Evolutionary conservation across 805 yeast genomes (phyloP).

Genomic region (Sungouiella blattae): DNA sequence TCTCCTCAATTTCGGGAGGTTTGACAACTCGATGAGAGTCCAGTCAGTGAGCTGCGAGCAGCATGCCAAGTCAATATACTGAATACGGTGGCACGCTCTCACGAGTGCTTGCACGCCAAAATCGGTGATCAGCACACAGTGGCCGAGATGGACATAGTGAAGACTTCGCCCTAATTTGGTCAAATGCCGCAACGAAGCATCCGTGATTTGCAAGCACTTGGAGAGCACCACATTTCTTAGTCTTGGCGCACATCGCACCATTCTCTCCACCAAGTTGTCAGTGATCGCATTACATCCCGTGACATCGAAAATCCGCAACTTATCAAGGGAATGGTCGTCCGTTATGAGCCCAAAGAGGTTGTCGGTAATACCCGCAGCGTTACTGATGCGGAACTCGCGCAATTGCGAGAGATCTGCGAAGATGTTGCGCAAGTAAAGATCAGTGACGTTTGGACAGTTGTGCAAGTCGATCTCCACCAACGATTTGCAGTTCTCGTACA

Average conservation of each 20-base stretch:
- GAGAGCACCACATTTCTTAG: slow-evolving; percentile 84
- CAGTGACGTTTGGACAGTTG: slow-evolving; percentile 70
- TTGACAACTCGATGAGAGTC: slow-evolving; percentile 71
- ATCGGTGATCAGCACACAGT: slow-evolving; percentile 88
- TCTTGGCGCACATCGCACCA: slow-evolving; percentile 77
- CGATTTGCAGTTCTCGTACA: slow-evolving; percentile 70
- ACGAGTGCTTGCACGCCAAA: slow-evolving; percentile 75
- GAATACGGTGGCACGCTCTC: slow-evolving; percentile 76
- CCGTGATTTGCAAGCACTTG: slow-evolving; percentile 85
- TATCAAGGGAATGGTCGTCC: slow-evolving; percentile 48
- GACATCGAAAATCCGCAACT: slow-evolving; percentile 76
- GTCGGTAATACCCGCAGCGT: slow-evolving; percentile 67
- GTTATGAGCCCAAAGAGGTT: slow-evolving; percentile 56
- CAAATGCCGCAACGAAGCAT: slow-evolving; percentile 68
- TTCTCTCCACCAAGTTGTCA: slow-evolving; percentile 69
- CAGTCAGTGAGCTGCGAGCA: slow-evolving; percentile 85
- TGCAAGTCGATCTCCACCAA: slow-evolving; percentile 89
- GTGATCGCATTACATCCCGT: slow-evolving; percentile 80
- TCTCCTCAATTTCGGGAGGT: slow-evolving; percentile 75
- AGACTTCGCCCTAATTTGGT: slow-evolving; percentile 72
- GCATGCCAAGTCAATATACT: slow-evolving; percentile 92
- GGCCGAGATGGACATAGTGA: slow-evolving; percentile 91
- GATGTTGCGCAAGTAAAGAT: slow-evolving; percentile 53
- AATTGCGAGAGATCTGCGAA: slow-evolving; percentile 65
- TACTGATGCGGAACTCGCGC: slow-evolving; percentile 80